Evolutionary conservation across 106 monocot species (phyloP), one percentile per base, ranked within the genome.

Genomic region (Dioscorea dumetorum): DNA sequence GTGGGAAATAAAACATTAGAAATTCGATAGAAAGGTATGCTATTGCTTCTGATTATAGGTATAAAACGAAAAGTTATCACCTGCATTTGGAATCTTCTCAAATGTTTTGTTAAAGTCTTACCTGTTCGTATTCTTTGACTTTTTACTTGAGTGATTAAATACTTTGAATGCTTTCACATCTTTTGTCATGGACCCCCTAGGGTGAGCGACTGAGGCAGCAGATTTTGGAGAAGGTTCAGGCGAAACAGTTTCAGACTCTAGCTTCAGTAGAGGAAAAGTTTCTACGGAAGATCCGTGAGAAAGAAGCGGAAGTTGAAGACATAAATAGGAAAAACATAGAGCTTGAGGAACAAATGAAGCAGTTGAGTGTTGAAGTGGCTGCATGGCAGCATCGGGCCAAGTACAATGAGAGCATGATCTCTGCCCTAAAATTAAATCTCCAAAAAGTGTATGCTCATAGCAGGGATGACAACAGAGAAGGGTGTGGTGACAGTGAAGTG

Each of bases 401-500:
- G 74, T 77, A 86, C 72, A 89, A 84, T 5, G 93, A 94, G 70
- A 90, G 64, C 66, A 75, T 82, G 86, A 81, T 94, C 4, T 58
- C 67, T 35, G 73, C 81, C n/a, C 86, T 94, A 51, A 80, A 77
- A 57, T 83, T 75, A 28, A 88, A 83, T 33, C 70, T 88, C 49
- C 88, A 91, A 31, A 81, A 91, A 66, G 77, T 82, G 18, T 72
- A 74, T 60, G 78, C 88, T 49, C 92, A 88, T 64, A 67, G 80
- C 23, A 50, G 71, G 51, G 81, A 82, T 61, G 75, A 80, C 61
- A 77, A 80, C 74, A 87, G 70, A 66, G 93, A 94, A 90, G 93
- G 93, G 24, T 87, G 81, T 19, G 93, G 93, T 21, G 93, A 94
- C 20, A 94, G 89, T 8, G 93, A 87, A 73, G 86, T 94, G 0